Evolutionary conservation across 2,329 filamentous ascomycete species (phyloP).

Genomic region (Penicillium sp.): DNA sequence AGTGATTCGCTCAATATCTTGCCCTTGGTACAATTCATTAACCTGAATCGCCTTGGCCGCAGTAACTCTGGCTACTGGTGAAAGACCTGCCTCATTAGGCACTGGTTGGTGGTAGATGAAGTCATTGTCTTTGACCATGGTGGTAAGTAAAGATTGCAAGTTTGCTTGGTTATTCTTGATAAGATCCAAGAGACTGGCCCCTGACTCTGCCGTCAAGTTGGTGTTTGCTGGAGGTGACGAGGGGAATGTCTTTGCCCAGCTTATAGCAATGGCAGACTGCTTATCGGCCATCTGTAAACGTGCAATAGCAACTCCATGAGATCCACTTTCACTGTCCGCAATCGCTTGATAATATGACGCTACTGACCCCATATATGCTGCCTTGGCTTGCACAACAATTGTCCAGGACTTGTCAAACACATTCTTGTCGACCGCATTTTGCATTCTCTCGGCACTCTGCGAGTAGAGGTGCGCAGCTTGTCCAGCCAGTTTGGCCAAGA

Average conservation of each 20-base stretch:
- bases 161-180: slow-evolving; percentile 77
- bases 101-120: slow-evolving; percentile 97
- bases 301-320: slow-evolving; percentile 80
- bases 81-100: slow-evolving; percentile 76
- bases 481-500: slow-evolving; percentile 88
- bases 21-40: slow-evolving; percentile 91
- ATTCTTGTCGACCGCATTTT: slow-evolving; percentile 86
- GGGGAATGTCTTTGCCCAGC: slow-evolving; percentile 75
- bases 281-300: slow-evolving; percentile 78
- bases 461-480: slow-evolving; percentile 85
- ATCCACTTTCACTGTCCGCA: slow-evolving; percentile 83
- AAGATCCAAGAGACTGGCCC: slow-evolving; percentile 70
- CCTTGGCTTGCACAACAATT: slow-evolving; percentile 68
- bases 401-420: slow-evolving; percentile 96
- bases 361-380: slow-evolving; percentile 75
- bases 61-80: slow-evolving; percentile 82
- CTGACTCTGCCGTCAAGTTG: slow-evolving; percentile 79
- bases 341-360: slow-evolving; percentile 93
- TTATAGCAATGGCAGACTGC: slow-evolving; percentile 73
- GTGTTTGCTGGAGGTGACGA: slow-evolving; percentile 73
- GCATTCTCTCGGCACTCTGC: slow-evolving; percentile 83
- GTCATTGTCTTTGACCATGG: slow-evolving; percentile 88
- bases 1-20: slow-evolving; percentile 95
- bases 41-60: slow-evolving; percentile 97
- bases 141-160: slow-evolving; percentile 75